Evolutionary conservation across 2,329 filamentous ascomycete genomes (phyloP), one percentile per base, ranked within the genome.

Genomic region (Cytospora paraplurivora): DNA sequence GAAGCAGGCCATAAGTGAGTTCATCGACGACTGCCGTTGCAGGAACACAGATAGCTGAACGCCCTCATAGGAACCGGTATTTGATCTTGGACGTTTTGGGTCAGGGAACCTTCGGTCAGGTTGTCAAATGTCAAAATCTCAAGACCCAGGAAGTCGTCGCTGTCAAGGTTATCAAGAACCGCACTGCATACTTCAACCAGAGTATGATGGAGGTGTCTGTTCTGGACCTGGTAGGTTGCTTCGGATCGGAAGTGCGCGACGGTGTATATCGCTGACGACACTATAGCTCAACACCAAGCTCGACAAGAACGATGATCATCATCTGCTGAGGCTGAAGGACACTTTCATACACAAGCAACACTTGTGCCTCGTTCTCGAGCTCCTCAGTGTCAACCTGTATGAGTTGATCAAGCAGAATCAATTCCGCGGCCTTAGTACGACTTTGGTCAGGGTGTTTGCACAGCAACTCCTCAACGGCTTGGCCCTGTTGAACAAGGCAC

Each of bases 131-230:
- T 74, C 95, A 99, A 76, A 99, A 99, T 72, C 78, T 99, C 71
- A 97, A 97, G 79, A 98, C 95, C 0, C 93, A 97, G 75, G 95
- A 99, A 77, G 95, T 99, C 47, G 95, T 99, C 52, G 95, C 95
- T 4, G 95, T 99, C 69, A 99, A 99, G 79, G 95, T 99, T 61
- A 95, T 99, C 79, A 99, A 99, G 80, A 99, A 99, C 77, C 89
- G 94, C 72, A 99, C 95, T 1, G 95, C 95, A 44, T 99, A 99
- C 76, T 99, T 99, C 81, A 99, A 99, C 74, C 95, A 99, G 77
- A 98, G 95, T 76, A 99, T 99, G 95, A 99, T 99, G 95, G 95
- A 99, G 75, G 95, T 99, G 37, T 99, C 95, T 1, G 95, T 99
- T 32, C 82, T 99, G 63, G 95, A 99, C 76, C 75, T 99, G 82